Base-by-base conservation (phyloP, 345 rosid genomes). In the Ceriops decandra region DNA sequence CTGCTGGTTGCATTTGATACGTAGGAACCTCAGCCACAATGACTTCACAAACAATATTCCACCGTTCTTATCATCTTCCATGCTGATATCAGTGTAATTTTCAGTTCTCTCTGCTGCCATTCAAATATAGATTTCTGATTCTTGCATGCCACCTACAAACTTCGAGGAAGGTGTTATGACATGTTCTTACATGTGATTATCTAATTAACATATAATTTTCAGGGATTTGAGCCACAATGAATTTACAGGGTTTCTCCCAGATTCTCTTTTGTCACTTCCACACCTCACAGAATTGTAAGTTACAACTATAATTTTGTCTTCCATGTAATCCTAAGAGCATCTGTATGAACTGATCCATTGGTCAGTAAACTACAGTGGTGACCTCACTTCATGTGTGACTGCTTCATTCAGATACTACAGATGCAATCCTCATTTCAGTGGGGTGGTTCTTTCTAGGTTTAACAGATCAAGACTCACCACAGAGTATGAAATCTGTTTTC, bases 161-260 rank as follows among this genome's bases (percentile, higher is more conserved):
- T 26, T 7, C 21, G 57, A 11, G 54, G 36, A 68, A 53, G 42
- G 11, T 8, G 7, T 38, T 38, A 11, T 38, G 15, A 9, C 11
- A 38, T 9, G 6, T 3, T 60, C 16, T 9, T 21, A 24, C 19
- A 27, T 19, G 2, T 22, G 19, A 20, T 13, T 61, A 3, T 71
- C 64, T 66, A 68, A 57, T 62, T 8, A 53, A 31, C 33, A 64
- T 67, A 33, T 69, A 21, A 64, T 62, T 62, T 38, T 56, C 88
- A 88, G 92, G 84, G 87, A 88, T 68, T 56, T 88, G 57, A 79
- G 87, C 65, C 62, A 60, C 76, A 85, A 88, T 73, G 68, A 84
- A 56, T 72, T 88, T 32, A 32, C 19, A 16, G 84, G 87, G 26
- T 30, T 35, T 52, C 69, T 81, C 69, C 83, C 85, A 11, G 63